Conservation (phyloP, 768 basidiomycete species). For the Lentinula lateritia region DNA sequence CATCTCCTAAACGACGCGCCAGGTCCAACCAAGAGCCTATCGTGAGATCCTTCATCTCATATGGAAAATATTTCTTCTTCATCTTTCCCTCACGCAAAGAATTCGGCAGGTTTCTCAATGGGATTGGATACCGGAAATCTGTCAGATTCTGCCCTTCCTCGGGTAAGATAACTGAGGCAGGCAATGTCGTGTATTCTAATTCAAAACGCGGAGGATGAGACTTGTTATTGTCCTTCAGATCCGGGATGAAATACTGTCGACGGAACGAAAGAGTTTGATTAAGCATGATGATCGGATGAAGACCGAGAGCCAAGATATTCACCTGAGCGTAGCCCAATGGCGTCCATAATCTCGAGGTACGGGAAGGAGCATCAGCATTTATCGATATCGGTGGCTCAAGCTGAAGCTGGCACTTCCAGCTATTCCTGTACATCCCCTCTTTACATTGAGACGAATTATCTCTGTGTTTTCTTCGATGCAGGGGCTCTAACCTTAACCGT, state of each 20-base stretch:
- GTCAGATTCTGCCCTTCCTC: conserved; percentile 13
- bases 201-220: conserved; percentile 53
- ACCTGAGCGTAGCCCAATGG: conserved; percentile 88
- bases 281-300: background rate
- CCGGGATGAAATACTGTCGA: conserved; percentile 60
- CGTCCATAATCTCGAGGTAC: conserved; percentile 62
- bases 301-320: conserved; percentile 9
- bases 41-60: conserved; percentile 71
- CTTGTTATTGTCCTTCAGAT: conserved; percentile 43
- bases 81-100: conserved; percentile 35
- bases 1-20: conserved; percentile 54
- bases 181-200: conserved; percentile 76
- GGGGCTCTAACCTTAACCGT: conserved; percentile 30
- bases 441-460: conserved; percentile 43
- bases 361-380: conserved; percentile 62
- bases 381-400: conserved; percentile 57
- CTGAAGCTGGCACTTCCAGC: conserved; percentile 60
- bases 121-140: conserved; percentile 45
- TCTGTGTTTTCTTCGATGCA: conserved; percentile 40
- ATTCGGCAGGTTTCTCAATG: conserved; percentile 47
- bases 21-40: conserved; percentile 68
- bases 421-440: conserved; percentile 44
- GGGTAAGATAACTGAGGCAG: conserved; percentile 22
- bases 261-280: background rate
- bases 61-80: conserved; percentile 59